phyloP scores from a whole-genome alignment of 768 basidiomycete genomes.

The Cantharellus cinnabarinus region DNA sequence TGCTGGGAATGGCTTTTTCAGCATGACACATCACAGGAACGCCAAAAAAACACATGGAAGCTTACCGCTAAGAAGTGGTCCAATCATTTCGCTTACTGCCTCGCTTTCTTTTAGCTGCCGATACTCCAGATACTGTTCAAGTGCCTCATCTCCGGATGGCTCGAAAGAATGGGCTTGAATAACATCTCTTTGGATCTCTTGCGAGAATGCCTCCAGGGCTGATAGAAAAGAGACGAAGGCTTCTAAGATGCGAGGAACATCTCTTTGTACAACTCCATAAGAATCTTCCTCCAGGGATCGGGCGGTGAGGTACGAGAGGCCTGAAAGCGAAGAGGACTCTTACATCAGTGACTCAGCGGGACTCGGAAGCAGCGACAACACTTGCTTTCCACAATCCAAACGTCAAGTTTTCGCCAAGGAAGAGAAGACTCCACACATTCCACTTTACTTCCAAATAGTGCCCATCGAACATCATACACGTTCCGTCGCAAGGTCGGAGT shows the following conservation, averaged over 20 bases:
- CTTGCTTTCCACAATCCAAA: conserved; percentile 40
- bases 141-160: neutral
- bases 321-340: conserved; percentile 18
- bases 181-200: conserved; percentile 25
- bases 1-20: conserved; percentile 19
- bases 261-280: conserved; percentile 68
- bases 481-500: neutral
- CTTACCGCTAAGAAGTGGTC: conserved; percentile 38
- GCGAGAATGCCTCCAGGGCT: conserved; percentile 45
- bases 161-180: conserved; percentile 15
- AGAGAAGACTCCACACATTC: neutral
- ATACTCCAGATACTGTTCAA: conserved; percentile 10
- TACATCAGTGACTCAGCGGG: neutral
- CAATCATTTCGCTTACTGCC: conserved; percentile 33
- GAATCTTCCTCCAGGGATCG: conserved; percentile 62
- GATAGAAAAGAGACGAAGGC: conserved; percentile 45
- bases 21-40: neutral
- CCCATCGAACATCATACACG: neutral
- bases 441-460: neutral
- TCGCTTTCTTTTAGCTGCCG: conserved; percentile 28
- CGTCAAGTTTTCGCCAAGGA: conserved; percentile 35
- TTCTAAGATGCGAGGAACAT: conserved; percentile 66
- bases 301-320: conserved; percentile 43
- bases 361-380: conserved; percentile 6
- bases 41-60: conserved; percentile 7